Base-by-base conservation (phyloP, 345 rosid genomes). In the Aquilaria sinensis region DNA sequence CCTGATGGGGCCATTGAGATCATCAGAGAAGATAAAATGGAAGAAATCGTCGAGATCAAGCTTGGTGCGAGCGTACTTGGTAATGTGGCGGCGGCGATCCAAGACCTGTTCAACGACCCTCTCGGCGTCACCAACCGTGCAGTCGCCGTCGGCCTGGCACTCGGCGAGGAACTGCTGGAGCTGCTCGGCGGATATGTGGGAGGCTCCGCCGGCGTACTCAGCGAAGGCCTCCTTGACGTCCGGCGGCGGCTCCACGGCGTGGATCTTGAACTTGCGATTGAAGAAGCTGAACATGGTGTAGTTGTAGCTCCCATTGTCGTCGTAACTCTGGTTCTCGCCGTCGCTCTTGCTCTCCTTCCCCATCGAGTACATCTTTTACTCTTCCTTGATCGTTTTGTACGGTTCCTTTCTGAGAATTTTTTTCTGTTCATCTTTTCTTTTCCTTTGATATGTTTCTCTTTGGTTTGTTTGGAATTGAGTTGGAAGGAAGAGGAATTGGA, bases 271-370 rank as follows among this genome's bases (percentile, higher is more conserved):
- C 75, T 86, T 83, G 55, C 97, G 73, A 62, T 77, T 78, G 75
- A 84, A 91, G 72, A 79, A 82, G 69, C 76, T 78, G 82, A 85
- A 86, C 69, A 91, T 80, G 30, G 67, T 80, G 88, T 83, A 85
- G 51, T 61, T 68, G 71, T 74, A 74, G 66, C 79, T 79, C 1
- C 75, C 80, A 14, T 31, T 14, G 57, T 62, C 70, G 55, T 3
- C 43, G 43, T 3, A 3, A 37, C 5, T 37, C 43, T 37, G 43
- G 5, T 37, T 37, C 43, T 37, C 43, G 43, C 8, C 43, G 41
- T 63, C 65, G 72, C 29, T 56, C 66, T 77, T 30, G 30, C n/a
- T 51, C 71, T 69, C 82, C 56, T 69, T 71, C 67, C 72, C 75
- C 75, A 70, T 75, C 54, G 53, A 45, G 57, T 58, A 55, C 43